phyloP scores from a whole-genome alignment of 495 filamentous ascomycete genomes.

The Lindgomyces ingoldianus region DNA sequence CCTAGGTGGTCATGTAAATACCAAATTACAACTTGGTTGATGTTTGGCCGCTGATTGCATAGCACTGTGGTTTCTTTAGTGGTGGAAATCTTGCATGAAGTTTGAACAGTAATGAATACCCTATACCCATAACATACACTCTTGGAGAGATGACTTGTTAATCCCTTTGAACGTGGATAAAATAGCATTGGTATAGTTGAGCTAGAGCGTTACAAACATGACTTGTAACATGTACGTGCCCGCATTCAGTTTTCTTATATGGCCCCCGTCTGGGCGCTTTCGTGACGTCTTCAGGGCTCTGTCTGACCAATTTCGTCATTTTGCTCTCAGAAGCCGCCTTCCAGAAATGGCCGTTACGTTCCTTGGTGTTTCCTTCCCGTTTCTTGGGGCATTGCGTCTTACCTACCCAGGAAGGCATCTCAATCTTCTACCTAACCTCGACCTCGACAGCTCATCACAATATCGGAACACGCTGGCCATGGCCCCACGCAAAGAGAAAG shows the following conservation, averaged over 20 bases:
- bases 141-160: background rate
- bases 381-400: background rate
- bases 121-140: slow-evolving; percentile 4
- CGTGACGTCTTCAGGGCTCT: no score
- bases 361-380: slow-evolving; percentile 10
- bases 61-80: slow-evolving; percentile 2
- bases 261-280: no score
- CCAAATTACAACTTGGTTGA: background rate
- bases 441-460: background rate
- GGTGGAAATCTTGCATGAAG: background rate
- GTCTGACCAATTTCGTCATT: no score
- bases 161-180: background rate
- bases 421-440: background rate
- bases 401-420: background rate
- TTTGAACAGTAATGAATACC: slow-evolving; percentile 9
- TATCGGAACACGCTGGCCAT: slow-evolving; percentile 36
- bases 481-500: slow-evolving; percentile 57
- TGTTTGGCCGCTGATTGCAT: slow-evolving; percentile 23
- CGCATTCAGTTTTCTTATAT: no score
- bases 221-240: background rate
- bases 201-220: no score
- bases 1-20: slow-evolving; percentile 63
- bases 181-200: background rate
- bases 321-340: slow-evolving; percentile 4
- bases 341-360: slow-evolving; percentile 3